Evolutionary conservation across 2,329 filamentous ascomycete genomes (phyloP).

Genomic region (Ceratocystis colombiana): DNA sequence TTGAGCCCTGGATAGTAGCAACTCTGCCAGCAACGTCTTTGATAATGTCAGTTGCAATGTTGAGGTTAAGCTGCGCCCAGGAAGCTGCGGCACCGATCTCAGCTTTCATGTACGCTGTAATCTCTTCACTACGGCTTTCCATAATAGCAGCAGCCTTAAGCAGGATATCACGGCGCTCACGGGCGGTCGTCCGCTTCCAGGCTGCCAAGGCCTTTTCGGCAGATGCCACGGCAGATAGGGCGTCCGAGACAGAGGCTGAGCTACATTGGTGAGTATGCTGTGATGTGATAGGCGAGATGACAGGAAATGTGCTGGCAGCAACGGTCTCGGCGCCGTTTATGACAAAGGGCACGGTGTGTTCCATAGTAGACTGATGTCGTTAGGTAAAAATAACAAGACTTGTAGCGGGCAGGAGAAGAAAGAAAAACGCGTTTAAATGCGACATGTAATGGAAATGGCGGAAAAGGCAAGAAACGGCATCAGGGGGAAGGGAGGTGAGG

Average conservation of each 20-base stretch:
- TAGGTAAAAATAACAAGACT: not conserved
- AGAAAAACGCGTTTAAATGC: no score
- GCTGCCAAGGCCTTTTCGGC: constrained; percentile 58
- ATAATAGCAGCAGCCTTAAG: constrained; percentile 58
- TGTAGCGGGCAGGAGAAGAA: not conserved
- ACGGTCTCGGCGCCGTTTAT: constrained; percentile 39
- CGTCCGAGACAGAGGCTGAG: constrained; percentile 47
- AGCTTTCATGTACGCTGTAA: constrained; percentile 47
- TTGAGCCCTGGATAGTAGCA: constrained; percentile 33
- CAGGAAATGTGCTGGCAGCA: constrained; percentile 42
- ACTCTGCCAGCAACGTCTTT: constrained; percentile 39
- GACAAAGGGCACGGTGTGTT: constrained; percentile 34
- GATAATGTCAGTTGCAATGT: constrained; percentile 34
- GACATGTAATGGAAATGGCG: not conserved
- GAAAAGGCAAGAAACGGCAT: not conserved
- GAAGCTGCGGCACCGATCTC: constrained; percentile 37
- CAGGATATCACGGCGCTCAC: constrained; percentile 57
- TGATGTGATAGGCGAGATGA: constrained; percentile 47
- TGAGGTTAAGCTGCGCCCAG: constrained; percentile 38
- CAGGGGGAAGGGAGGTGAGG: not conserved
- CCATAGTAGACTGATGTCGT: not conserved
- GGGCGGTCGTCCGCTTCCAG: constrained; percentile 56
- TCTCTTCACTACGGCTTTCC: constrained; percentile 48
- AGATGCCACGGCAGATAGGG: constrained; percentile 41
- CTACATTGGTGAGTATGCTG: constrained; percentile 46